Evolutionary conservation across 2,329 filamentous ascomycete species (phyloP), one percentile per base, ranked within the genome.

Genomic region (Xylariaceae sp.): DNA sequence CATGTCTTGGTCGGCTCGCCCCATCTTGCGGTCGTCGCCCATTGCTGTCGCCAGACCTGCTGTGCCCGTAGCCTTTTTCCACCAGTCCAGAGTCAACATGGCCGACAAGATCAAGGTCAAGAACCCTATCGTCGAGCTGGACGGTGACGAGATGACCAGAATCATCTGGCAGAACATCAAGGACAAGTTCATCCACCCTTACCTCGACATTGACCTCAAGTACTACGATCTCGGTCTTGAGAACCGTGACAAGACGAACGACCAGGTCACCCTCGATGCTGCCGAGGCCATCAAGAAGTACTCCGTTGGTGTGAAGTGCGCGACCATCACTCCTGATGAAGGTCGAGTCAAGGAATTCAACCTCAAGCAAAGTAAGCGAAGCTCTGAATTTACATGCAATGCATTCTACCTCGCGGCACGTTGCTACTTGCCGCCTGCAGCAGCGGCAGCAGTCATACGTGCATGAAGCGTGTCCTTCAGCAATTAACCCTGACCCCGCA

Each of bases 101-200:
- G 79, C 82, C 69, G 80, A 84, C 73, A 99, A 97, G 88, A 97
- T 97, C 84, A 94, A 96, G 85, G 94, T 99, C 82, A 92, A 96
- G 87, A 97, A 96, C 79, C 94, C 94, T 67, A 88, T 99, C 75
- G 94, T 99, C 76, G 94, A 97, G 82, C 85, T 97, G 71, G 93
- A 97, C 75, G 93, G 93, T 72, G 86, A 88, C 71, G 86, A 92
- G 87, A 97, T 97, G 94, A 99, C 94, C 70, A 85, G 94, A 72
- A 92, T 99, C 76, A 99, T 99, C 82, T 99, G 94, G 94, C 82
- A 97, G 81, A 87, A 90, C 77, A 99, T 99, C 85, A 97, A 97
- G 85, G 90, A 97, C 80, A 96, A 95, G 84, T 93, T 97, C 81
- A 97, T 97, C 78, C 83, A 88, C 79, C 92, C 92, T 58, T 97